Conservation (phyloP, 176 grass and related monocot species). For the Olyra latifolia region DNA sequence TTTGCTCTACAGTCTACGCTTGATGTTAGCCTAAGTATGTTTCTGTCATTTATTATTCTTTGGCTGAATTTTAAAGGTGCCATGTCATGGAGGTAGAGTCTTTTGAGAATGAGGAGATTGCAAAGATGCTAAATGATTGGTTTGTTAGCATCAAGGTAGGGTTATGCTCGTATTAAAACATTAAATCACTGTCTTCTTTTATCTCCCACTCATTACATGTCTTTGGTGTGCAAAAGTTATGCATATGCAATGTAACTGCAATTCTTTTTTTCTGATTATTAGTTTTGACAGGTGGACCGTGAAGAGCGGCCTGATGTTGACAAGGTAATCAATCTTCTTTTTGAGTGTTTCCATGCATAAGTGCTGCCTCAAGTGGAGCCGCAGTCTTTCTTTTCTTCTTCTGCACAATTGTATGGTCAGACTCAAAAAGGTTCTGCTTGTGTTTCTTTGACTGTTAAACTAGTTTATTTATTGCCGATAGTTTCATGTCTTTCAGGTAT, state of each 20-base stretch:
- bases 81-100: constrained; percentile 99
- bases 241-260: constrained; percentile 12
- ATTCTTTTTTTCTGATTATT: constrained; percentile 53
- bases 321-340: constrained; percentile 56
- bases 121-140: constrained; percentile 85
- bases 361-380: neutral
- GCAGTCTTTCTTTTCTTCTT: neutral
- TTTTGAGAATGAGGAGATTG: constrained; percentile 88
- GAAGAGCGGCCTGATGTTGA: constrained; percentile 97
- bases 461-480: neutral
- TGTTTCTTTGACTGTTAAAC: neutral
- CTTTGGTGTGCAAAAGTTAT: neutral
- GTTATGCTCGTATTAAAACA: neutral
- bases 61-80: constrained; percentile 57
- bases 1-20: neutral
- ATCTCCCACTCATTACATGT: neutral
- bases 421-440: neutral
- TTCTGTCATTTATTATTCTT: neutral
- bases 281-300: constrained; percentile 87
- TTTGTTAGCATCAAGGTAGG: constrained; percentile 98
- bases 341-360: neutral
- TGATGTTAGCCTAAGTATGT: neutral
- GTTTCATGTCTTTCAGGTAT: constrained; percentile 57
- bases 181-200: neutral
- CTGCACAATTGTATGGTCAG: neutral